phyloP scores from a whole-genome alignment of 2,329 filamentous ascomycete genomes.

The Xylariaceae sp. region DNA sequence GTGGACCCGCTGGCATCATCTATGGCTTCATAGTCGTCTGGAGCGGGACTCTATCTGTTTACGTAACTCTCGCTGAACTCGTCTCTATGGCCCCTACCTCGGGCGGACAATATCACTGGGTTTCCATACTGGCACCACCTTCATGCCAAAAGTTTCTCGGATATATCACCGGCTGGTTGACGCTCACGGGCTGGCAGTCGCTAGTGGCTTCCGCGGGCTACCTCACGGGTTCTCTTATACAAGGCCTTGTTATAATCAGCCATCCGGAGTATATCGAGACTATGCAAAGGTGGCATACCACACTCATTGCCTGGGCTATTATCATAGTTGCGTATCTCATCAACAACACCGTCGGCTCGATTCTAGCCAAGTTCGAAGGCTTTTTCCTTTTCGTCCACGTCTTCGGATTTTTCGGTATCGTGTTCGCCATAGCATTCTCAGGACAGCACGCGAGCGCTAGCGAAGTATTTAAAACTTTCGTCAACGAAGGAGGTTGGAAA shows the following conservation, averaged over 20 bases:
- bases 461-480: slow-evolving; percentile 45
- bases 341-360: slow-evolving; percentile 28
- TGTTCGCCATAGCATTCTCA: slow-evolving; percentile 35
- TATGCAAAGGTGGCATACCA: slow-evolving; percentile 19
- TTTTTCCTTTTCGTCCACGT: slow-evolving; percentile 39
- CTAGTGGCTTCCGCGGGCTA: slow-evolving; percentile 7
- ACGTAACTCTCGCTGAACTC: slow-evolving; percentile 43
- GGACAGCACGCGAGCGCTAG: slow-evolving; percentile 31
- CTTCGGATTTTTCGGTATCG: slow-evolving; percentile 27
- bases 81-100: slow-evolving; percentile 38
- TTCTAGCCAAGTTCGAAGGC: slow-evolving; percentile 39
- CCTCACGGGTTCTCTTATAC: slow-evolving; percentile 19
- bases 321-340: slow-evolving; percentile 39
- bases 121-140: slow-evolving; percentile 23
- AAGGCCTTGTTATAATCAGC: slow-evolving; percentile 17
- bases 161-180: slow-evolving; percentile 23
- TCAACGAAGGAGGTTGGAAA: slow-evolving; percentile 47
- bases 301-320: slow-evolving; percentile 33
- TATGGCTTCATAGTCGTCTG: slow-evolving; percentile 51
- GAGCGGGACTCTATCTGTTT: slow-evolving; percentile 42
- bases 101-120: slow-evolving; percentile 24
- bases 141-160: slow-evolving; percentile 12
- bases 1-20: slow-evolving; percentile 42
- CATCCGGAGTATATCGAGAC: slow-evolving; percentile 13
- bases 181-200: slow-evolving; percentile 18